Base-by-base conservation (phyloP, 78 protist genomes). In the Capsaspora owczarzaki region DNA sequence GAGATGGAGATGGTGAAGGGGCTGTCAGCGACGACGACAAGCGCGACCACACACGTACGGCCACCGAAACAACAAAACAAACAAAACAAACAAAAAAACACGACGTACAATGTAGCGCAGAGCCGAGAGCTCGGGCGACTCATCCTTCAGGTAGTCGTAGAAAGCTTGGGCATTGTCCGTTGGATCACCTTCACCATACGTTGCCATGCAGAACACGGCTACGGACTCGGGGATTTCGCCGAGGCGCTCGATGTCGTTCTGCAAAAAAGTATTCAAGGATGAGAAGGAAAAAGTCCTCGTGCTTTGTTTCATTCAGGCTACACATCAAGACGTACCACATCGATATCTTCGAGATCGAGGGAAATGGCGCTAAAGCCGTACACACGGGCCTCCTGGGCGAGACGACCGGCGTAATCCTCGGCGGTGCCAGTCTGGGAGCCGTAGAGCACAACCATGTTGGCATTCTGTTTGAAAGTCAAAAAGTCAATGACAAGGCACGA, bases 181-280 rank as follows among this genome's bases (percentile, higher is more conserved):
- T 31, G 97, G 97, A 53, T 93, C 97, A 43, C 97, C 91, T 68
- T 93, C 97, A 37, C 97, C 97, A 74, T 90, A 91, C 6, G 97
- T 93, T 0, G 97, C 85, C 51, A 88, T 74, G 37, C 88, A 51
- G 44, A 93, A 84, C 87, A 91, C 35, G 31, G 60, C 81, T 4
- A 76, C 37, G 0, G 68, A 43, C 29, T 85, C 69, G 42, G 72
- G 72, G 41, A 63, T 35, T 41, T 63, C 72, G 2, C 23, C 33
- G n/a, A 63, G 4, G 19, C 72, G 72, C 35, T 8, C 38, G 33
- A 63, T 35, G 19, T 41, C 35, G 33, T 10, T 29, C 56, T 70
- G 0, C 5, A 19, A 1, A 12, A 29, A 6, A 61, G 41, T n/a
- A n/a, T n/a, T n/a, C n/a, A n/a, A n/a, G n/a, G n/a, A n/a, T n/a